Evolutionary conservation across 2,329 filamentous ascomycete genomes (phyloP).

Genomic region (Polytolypa hystricis): DNA sequence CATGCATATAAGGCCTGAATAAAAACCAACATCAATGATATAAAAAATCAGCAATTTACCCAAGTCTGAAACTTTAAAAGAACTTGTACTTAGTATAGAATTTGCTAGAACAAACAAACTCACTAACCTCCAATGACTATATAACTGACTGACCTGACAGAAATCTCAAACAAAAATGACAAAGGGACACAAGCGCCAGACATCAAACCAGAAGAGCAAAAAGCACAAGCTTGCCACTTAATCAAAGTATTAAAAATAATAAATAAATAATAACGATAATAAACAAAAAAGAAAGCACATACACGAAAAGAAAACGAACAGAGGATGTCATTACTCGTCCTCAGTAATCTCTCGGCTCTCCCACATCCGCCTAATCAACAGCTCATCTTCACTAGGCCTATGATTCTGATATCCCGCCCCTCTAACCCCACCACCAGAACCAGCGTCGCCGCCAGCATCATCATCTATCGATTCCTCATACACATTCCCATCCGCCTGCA

Average conservation of each 20-base stretch:
- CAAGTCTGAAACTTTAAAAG: too few relatives aligned
- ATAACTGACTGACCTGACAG: too few relatives aligned
- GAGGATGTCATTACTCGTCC: slow-evolving; percentile 16
- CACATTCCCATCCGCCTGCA: slow-evolving; percentile 7
- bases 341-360: slow-evolving; percentile 32
- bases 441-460: not conserved
- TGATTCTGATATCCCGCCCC: slow-evolving; percentile 11
- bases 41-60: too few relatives aligned
- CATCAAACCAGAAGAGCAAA: not conserved
- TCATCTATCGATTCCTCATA: slow-evolving; percentile 6
- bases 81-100: too few relatives aligned
- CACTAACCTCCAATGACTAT: too few relatives aligned
- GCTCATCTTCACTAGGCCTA: slow-evolving; percentile 22
- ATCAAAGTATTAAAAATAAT: not conserved
- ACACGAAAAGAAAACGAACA: not conserved
- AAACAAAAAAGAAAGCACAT: not conserved
- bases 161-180: too few relatives aligned
- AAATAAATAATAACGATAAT: slow-evolving; percentile 1
- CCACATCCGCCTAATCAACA: slow-evolving; percentile 35
- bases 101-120: too few relatives aligned
- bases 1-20: too few relatives aligned
- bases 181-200: too few relatives aligned
- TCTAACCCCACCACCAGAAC: slow-evolving; percentile 1
- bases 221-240: not conserved
- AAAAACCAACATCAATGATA: not conserved